Base-by-base conservation (phyloP, 805 yeast genomes). In the Saccharomycopsis babjevae region DNA sequence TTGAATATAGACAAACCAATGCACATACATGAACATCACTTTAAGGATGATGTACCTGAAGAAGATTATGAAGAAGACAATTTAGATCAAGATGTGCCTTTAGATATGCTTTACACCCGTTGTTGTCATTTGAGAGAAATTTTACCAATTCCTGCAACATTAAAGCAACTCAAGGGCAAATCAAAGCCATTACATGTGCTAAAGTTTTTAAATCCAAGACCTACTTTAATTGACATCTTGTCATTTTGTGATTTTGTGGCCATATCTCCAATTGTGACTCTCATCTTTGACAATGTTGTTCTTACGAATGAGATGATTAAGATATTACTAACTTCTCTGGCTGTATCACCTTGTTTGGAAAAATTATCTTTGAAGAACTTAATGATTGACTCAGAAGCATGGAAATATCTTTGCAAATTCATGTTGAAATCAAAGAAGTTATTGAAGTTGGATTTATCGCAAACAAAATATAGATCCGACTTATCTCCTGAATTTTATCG, bases 71-170 rank as follows among this genome's bases (percentile, higher is more conserved):
- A 68, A 32, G 28, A 63, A 28, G 57, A 36, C 68, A 16, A 22
- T 20, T 63, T 56, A 5, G 64, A 61, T 10, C 67, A 65, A 10
- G 71, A 72, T 54, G 56, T 70, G 16, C 72, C 74, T 1, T 64
- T 77, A 59, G 96, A 90, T 67, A 78, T 85, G 50, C 77, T 92
- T 69, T 92, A 92, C 72, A 89, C 97, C 0, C 78, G 97, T 66
- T 92, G 97, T 71, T 92, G 97, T 68, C 97, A 92, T 72, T 73
- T 92, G 63, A 77, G 97, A 60, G 97, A 92, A 69, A 92, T 92
- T 58, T 72, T 92, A 62, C 97, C 98, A 0, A 90, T 92, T 59
- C 94, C 96, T 0, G 96, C 96, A 0, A 89, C 92, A 5, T 69
- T 89, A 68, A 88, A 86, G 68, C 96, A 89, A 70, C 79, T 92